A percentile compares a stretch with the other conserved stretches of the same genome.
These are phyloP conservation scores for Alternaria postmessia DNA, from an alignment of 2,329 filamentous ascomycete genomes.

Conservation along the genomic window DNA sequence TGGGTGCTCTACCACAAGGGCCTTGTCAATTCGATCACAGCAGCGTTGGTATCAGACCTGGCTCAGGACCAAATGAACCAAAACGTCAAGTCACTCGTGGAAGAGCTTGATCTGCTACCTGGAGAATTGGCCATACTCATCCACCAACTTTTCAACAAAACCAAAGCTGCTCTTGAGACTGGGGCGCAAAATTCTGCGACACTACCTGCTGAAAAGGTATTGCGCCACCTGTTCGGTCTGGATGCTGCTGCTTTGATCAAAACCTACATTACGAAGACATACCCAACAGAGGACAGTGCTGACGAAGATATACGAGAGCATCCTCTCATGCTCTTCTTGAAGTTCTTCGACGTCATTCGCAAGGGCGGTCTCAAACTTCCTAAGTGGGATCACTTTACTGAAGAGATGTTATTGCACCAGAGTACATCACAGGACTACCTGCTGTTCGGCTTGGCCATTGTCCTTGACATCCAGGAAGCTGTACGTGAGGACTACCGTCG, in stretches of 20 bases:
- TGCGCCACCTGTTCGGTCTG: conserved; percentile 17
- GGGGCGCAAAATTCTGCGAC: neutral
- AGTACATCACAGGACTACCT: conserved; percentile 17
- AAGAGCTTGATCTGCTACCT: conserved; percentile 12
- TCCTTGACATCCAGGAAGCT: conserved; percentile 20
- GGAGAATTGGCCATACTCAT: conserved; percentile 6
- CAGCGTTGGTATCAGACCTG: conserved; percentile 25
- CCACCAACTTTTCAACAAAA: conserved; percentile 6
- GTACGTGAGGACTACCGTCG: conserved; percentile 3
- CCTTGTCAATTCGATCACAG: conserved; percentile 17
- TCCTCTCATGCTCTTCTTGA: conserved; percentile 16
- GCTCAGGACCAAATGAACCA: conserved; percentile 22
- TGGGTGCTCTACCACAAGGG: conserved; percentile 21
- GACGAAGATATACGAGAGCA: neutral
- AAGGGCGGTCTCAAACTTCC: conserved; percentile 10
- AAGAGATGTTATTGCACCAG: conserved; percentile 10
- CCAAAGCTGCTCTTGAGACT: neutral
- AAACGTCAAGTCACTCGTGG: conserved; percentile 14
- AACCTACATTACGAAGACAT: neutral
- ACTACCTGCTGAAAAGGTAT: neutral
- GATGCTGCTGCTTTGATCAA: conserved; percentile 6
- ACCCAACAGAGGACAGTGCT: neutral
- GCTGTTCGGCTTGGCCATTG: conserved; percentile 24
- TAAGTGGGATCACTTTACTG: conserved; percentile 23
- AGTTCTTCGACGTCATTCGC: conserved; percentile 18